Evolutionary conservation across 257 asterid species (phyloP).

Genomic region (Jasminum sambac): DNA sequence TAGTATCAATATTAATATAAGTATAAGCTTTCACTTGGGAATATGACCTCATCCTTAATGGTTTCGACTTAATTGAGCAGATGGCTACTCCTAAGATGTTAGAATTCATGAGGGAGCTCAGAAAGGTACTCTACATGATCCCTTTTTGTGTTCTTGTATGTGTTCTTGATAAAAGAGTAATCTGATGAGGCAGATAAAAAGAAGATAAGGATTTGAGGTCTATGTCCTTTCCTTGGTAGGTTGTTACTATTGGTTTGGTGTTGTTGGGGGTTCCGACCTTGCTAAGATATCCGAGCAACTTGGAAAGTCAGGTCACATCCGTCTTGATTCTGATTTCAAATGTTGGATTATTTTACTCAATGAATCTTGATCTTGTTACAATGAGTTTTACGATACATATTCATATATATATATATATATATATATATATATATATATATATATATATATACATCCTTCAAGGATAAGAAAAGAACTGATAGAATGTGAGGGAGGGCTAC

Average conservation of each 20-base stretch:
- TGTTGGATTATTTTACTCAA: neutral
- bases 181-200: neutral
- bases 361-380: neutral
- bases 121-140: conserved; percentile 52
- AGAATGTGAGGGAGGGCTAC: neutral
- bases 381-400: neutral
- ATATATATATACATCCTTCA: neutral
- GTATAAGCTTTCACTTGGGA: neutral
- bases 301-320: conserved; percentile 64
- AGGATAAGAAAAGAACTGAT: neutral
- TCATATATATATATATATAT: no score
- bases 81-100: conserved; percentile 69
- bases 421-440: no score
- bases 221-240: conserved; percentile 42
- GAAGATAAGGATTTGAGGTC: neutral
- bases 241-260: conserved; percentile 84
- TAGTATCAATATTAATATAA: neutral
- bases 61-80: conserved; percentile 37
- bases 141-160: neutral
- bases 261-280: conserved; percentile 99
- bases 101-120: conserved; percentile 70
- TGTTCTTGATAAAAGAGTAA: neutral
- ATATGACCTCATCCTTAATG: conserved; percentile 5
- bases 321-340: conserved; percentile 6
- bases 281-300: conserved; percentile 97